These are phyloP conservation scores for Clarireedia sp. DNA, from an alignment of 2,329 filamentous ascomycete genomes.

Conservation along the genomic window DNA sequence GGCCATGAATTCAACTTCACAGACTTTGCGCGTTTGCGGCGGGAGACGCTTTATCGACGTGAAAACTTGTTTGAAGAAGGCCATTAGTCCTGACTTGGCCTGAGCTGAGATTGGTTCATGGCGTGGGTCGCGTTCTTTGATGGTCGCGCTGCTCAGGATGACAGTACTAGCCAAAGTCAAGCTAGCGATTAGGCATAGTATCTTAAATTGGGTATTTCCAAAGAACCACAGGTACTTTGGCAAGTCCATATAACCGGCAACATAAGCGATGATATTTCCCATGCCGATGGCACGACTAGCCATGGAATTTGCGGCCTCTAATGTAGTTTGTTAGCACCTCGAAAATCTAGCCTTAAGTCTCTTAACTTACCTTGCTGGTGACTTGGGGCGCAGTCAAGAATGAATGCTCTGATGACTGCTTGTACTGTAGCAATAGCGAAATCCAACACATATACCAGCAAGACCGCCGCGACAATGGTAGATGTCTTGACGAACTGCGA, in stretches of 20 bases:
- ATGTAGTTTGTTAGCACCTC: not conserved
- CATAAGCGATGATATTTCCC: conserved; percentile 84
- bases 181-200: conserved; percentile 78
- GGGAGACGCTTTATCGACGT: conserved; percentile 71
- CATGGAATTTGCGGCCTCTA: conserved; percentile 76
- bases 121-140: conserved; percentile 74
- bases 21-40: conserved; percentile 74
- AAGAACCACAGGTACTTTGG: conserved; percentile 69
- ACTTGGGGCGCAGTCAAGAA: conserved; percentile 83
- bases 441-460: conserved; percentile 84
- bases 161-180: conserved; percentile 64
- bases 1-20: conserved; percentile 72
- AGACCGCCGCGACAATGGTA: conserved; percentile 71
- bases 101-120: conserved; percentile 56
- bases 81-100: conserved; percentile 56
- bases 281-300: conserved; percentile 78
- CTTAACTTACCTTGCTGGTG: conserved; percentile 65
- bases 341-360: not conserved
- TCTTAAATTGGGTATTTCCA: conserved; percentile 85
- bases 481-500: conserved; percentile 55
- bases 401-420: conserved; percentile 83
- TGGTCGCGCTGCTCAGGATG: conserved; percentile 56
- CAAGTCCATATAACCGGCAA: conserved; percentile 78
- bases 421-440: conserved; percentile 96
- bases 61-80: conserved; percentile 74